phyloP scores from a whole-genome alignment of 2,329 filamentous ascomycete species.

The Periconia macrospinosa region DNA sequence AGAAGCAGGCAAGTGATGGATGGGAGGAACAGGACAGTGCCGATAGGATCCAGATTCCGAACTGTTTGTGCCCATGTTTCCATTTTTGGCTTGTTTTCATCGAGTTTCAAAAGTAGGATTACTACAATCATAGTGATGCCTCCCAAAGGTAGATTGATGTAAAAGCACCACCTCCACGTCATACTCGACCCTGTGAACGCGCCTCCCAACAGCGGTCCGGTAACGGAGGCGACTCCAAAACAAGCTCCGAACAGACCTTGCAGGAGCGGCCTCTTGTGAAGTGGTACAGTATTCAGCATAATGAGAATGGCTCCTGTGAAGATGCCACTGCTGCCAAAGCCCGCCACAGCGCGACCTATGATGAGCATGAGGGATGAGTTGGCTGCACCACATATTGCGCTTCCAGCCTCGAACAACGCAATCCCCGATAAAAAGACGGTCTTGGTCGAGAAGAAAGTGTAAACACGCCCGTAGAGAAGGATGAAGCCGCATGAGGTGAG shows the following conservation, averaged over 20 bases:
- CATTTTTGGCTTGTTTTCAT: slow-evolving; percentile 34
- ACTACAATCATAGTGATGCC: slow-evolving; percentile 42
- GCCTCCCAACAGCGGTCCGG: slow-evolving; percentile 50
- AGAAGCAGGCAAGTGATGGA: slow-evolving; percentile 50
- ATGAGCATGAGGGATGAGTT: slow-evolving; percentile 31
- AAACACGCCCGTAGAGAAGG: slow-evolving; percentile 49
- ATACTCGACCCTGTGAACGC: slow-evolving; percentile 45
- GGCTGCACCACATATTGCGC: slow-evolving; percentile 55
- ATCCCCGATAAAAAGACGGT: slow-evolving; percentile 54
- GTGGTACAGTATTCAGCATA: slow-evolving; percentile 38
- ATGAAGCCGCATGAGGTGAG: slow-evolving; percentile 45
- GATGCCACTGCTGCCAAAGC: slow-evolving; percentile 33
- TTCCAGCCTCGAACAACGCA: slow-evolving; percentile 53
- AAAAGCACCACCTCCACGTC: slow-evolving; percentile 51
- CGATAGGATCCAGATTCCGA: slow-evolving; percentile 47
- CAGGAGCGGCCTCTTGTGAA: slow-evolving; percentile 47
- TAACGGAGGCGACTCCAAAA: slow-evolving; percentile 43
- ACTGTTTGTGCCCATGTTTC: slow-evolving; percentile 33
- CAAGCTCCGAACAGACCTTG: slow-evolving; percentile 45
- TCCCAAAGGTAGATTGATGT: slow-evolving; percentile 58
- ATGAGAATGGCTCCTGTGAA: slow-evolving; percentile 39
- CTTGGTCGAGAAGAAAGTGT: slow-evolving; percentile 54
- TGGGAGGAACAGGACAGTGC: slow-evolving; percentile 46
- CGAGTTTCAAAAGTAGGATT: slow-evolving; percentile 35
- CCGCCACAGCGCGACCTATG: slow-evolving; percentile 33